Conservation (phyloP, 768 basidiomycete species). For the Tremella yokohamensis region DNA sequence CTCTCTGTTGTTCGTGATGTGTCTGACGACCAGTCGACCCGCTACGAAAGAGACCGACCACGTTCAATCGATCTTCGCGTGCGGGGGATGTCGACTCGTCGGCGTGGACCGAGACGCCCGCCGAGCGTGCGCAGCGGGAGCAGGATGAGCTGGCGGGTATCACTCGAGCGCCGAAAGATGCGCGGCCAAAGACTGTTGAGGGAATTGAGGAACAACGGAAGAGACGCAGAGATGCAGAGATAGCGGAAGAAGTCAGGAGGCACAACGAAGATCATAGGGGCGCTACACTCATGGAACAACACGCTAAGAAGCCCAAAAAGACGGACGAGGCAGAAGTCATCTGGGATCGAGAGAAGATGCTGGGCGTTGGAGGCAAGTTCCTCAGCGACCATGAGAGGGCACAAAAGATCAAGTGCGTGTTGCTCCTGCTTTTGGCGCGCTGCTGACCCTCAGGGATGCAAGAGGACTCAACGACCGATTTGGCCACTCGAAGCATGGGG, state of each 20-base stretch:
- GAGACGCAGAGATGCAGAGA: slow-evolving; percentile 65
- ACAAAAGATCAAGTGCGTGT: slow-evolving; percentile 60
- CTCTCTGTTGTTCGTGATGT: neutral
- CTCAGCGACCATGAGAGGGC: slow-evolving; percentile 83
- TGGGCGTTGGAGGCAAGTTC: slow-evolving; percentile 77
- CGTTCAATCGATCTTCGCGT: slow-evolving; percentile 27
- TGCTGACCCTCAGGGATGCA: slow-evolving; percentile 58
- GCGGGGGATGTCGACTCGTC: slow-evolving; percentile 53
- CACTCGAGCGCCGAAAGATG: slow-evolving; percentile 63
- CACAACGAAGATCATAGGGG: slow-evolving; percentile 54
- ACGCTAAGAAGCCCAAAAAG: slow-evolving; percentile 50
- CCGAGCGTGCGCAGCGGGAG: slow-evolving; percentile 83
- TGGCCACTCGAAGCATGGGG: slow-evolving; percentile 56
- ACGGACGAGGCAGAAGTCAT: slow-evolving; percentile 62
- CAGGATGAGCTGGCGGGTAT: slow-evolving; percentile 86
- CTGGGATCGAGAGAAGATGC: slow-evolving; percentile 90
- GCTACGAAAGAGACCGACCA: slow-evolving; percentile 52
- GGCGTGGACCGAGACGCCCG: slow-evolving; percentile 97
- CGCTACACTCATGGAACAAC: slow-evolving; percentile 45
- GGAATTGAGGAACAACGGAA: slow-evolving; percentile 51
- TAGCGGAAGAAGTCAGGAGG: slow-evolving; percentile 69
- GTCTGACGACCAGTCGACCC: slow-evolving; percentile 68
- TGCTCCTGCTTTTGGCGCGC: neutral
- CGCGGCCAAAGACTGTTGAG: neutral
- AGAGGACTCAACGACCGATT: slow-evolving; percentile 78